These are phyloP conservation scores for Parasitella parasitica DNA, from an alignment of 371 early-diverging fungal species.

Conservation along the genomic window DNA sequence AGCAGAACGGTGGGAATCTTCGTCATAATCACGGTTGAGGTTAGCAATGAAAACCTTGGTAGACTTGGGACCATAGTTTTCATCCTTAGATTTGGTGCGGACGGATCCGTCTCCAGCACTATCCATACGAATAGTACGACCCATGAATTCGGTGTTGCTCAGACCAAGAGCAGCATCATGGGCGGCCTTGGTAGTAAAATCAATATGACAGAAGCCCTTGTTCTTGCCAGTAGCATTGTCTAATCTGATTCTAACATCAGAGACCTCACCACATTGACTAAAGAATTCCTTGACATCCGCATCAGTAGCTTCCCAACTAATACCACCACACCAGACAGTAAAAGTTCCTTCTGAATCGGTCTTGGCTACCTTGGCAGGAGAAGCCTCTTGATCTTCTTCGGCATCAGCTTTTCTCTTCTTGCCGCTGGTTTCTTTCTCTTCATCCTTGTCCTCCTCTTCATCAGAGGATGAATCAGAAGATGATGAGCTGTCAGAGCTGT, in stretches of 20 bases:
- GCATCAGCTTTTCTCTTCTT: slow-evolving; percentile 25
- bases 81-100: slow-evolving; percentile 25
- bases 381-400: slow-evolving; percentile 19
- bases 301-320: slow-evolving; percentile 65
- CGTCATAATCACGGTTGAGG: slow-evolving; percentile 88
- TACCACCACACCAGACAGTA: slow-evolving; percentile 70
- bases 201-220: slow-evolving; percentile 76
- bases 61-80: slow-evolving; percentile 36
- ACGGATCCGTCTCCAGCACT: slow-evolving; percentile 31
- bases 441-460: slow-evolving; percentile 3
- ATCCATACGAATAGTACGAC: slow-evolving; percentile 61
- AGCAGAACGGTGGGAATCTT: slow-evolving; percentile 83
- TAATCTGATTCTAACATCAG: slow-evolving; percentile 20
- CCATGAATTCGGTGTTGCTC: slow-evolving; percentile 64
- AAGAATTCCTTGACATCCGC: slow-evolving; percentile 61
- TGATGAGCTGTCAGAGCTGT: slow-evolving; percentile 2
- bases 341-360: slow-evolving; percentile 22
- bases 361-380: slow-evolving; percentile 56
- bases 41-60: slow-evolving; percentile 92
- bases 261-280: slow-evolving; percentile 61
- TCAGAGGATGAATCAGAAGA: background rate
- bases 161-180: slow-evolving; percentile 63
- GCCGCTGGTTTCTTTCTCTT: background rate
- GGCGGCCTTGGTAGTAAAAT: slow-evolving; percentile 58
- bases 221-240: slow-evolving; percentile 63